Evolutionary conservation across 2,329 filamentous ascomycete genomes (phyloP).

Genomic region (Emergomyces pasteurianus): DNA sequence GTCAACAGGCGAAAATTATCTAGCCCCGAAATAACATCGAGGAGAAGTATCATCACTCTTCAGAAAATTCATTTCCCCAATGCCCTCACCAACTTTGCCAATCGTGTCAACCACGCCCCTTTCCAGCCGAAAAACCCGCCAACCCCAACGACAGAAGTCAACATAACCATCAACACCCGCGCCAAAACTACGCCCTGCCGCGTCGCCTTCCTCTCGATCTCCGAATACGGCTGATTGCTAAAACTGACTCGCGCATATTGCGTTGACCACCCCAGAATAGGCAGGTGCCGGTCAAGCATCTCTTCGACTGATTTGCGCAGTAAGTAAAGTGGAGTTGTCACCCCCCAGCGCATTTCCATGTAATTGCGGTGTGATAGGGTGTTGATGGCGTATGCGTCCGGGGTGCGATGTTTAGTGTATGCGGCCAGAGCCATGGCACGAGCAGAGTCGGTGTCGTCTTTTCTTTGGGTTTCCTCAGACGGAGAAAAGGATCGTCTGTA

Average conservation of each 20-base stretch:
- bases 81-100: background rate
- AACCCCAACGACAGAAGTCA: conserved; percentile 20
- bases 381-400: conserved; percentile 81
- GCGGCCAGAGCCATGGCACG: conserved; percentile 47
- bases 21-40: background rate
- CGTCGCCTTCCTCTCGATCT: conserved; percentile 60
- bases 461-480: conserved; percentile 35
- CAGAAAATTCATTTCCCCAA: background rate
- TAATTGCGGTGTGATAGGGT: conserved; percentile 87
- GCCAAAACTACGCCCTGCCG: conserved; percentile 54
- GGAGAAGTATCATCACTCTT: background rate
- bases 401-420: conserved; percentile 62
- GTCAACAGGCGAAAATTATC: background rate
- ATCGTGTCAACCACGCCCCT: conserved; percentile 21
- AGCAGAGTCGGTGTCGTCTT: conserved; percentile 18
- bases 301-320: conserved; percentile 82
- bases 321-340: conserved; percentile 64
- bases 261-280: conserved; percentile 73
- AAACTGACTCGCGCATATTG: conserved; percentile 91
- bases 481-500: conserved; percentile 25
- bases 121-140: conserved; percentile 4
- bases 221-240: conserved; percentile 79
- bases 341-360: conserved; percentile 80
- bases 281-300: conserved; percentile 61
- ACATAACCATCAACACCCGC: conserved; percentile 18